Conservation (phyloP, 2,329 filamentous ascomycete species). For the Trichoderma pleuroti region DNA sequence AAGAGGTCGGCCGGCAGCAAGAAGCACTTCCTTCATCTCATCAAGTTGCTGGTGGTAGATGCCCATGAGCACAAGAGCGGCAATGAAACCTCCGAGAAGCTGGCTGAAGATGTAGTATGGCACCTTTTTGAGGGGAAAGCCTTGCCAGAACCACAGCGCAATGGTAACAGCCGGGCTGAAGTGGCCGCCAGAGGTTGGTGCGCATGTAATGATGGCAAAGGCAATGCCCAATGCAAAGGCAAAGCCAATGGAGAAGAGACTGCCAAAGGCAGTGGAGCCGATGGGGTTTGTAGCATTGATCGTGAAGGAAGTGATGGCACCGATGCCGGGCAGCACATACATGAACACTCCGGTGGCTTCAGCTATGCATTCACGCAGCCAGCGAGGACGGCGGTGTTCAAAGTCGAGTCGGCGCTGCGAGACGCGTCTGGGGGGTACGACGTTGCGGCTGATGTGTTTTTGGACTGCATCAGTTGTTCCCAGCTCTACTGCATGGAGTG, state of each 20-base stretch:
- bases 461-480: slow-evolving; percentile 53
- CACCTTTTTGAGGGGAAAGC: slow-evolving; percentile 57
- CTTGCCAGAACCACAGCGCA: slow-evolving; percentile 49
- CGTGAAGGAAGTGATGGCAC: slow-evolving; percentile 50
- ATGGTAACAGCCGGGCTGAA: slow-evolving; percentile 52
- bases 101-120: slow-evolving; percentile 55
- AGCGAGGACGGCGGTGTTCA: slow-evolving; percentile 50
- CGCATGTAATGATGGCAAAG: slow-evolving; percentile 57
- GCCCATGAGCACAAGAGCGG: slow-evolving; percentile 51
- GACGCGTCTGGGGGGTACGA: slow-evolving; percentile 48
- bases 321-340: slow-evolving; percentile 52
- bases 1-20: slow-evolving; percentile 33
- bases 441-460: slow-evolving; percentile 47
- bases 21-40: slow-evolving; percentile 32
- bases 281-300: slow-evolving; percentile 41
- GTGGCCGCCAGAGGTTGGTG: slow-evolving; percentile 51
- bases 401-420: slow-evolving; percentile 53
- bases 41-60: slow-evolving; percentile 51
- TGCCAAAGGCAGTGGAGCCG: slow-evolving; percentile 37
- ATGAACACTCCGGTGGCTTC: slow-evolving; percentile 58
- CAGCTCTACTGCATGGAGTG: slow-evolving; percentile 38
- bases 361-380: slow-evolving; percentile 52
- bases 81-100: slow-evolving; percentile 54
- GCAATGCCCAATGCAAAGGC: slow-evolving; percentile 56
- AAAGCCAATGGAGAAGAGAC: slow-evolving; percentile 52